These are phyloP conservation scores for Vararia minispora DNA, from an alignment of 768 basidiomycete species.

Conservation along the genomic window DNA sequence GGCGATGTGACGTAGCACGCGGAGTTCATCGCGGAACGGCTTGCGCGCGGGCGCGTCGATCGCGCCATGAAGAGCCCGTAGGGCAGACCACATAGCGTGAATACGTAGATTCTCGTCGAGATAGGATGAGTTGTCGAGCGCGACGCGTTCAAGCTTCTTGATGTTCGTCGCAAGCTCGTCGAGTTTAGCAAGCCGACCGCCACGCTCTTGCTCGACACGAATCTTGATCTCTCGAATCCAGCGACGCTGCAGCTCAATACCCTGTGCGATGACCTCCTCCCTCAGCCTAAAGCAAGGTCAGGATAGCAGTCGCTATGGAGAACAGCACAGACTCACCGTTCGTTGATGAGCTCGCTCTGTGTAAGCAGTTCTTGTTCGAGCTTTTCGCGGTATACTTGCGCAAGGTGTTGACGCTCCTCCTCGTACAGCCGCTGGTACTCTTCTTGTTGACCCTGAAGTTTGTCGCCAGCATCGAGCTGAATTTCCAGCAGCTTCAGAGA, in stretches of 20 bases:
- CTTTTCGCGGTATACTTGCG: slow-evolving; percentile 75
- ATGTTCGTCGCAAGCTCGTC: slow-evolving; percentile 85
- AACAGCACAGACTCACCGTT: slow-evolving; percentile 50
- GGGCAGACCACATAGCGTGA: slow-evolving; percentile 86
- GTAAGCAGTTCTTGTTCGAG: slow-evolving; percentile 75
- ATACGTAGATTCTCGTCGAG: slow-evolving; percentile 90
- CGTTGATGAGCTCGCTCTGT: slow-evolving; percentile 89
- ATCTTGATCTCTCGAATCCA: slow-evolving; percentile 97
- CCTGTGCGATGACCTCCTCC: slow-evolving; percentile 92
- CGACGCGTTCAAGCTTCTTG: slow-evolving; percentile 84
- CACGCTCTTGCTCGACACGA: slow-evolving; percentile 92
- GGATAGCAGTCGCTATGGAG: not conserved
- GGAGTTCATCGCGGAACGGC: slow-evolving; percentile 86
- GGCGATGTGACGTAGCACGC: slow-evolving; percentile 65
- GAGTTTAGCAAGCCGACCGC: slow-evolving; percentile 88
- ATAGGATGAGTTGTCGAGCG: slow-evolving; percentile 81
- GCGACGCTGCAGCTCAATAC: slow-evolving; percentile 91
- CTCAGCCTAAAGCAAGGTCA: slow-evolving; percentile 46
- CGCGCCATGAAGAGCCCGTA: slow-evolving; percentile 65
- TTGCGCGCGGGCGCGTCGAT: slow-evolving; percentile 56
- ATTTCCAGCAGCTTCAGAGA: slow-evolving; percentile 67
- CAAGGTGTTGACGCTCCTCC: slow-evolving; percentile 60
- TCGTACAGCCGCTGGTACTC: slow-evolving; percentile 76
- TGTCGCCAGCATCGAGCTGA: slow-evolving; percentile 79
- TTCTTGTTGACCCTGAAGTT: slow-evolving; percentile 76